phyloP scores from a whole-genome alignment of 371 early-diverging fungal genomes.

The Conidiobolus coronatus region DNA sequence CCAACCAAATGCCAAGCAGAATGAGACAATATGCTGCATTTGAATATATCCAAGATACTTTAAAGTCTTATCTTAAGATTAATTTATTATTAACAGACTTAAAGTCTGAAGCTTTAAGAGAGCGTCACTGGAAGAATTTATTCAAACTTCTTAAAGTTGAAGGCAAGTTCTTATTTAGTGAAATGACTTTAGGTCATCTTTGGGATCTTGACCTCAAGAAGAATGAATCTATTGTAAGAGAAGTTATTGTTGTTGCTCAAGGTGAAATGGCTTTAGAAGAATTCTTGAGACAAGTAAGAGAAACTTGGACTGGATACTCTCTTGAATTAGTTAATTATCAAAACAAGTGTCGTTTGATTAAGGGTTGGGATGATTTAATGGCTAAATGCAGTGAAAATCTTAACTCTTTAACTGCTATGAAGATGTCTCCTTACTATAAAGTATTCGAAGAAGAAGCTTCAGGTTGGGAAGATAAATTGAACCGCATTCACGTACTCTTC shows the following conservation, averaged over 20 bases:
- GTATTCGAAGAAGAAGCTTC: constrained; percentile 93
- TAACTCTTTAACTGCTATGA: constrained; percentile 89
- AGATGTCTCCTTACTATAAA: constrained; percentile 88
- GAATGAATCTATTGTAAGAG: constrained; percentile 61
- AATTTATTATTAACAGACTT: constrained; percentile 70
- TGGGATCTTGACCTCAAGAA: constrained; percentile 84
- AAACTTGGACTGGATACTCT: constrained; percentile 77
- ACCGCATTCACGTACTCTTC: constrained; percentile 81
- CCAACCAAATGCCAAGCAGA: constrained; percentile 80
- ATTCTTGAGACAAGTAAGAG: constrained; percentile 79
- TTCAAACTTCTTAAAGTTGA: constrained; percentile 63
- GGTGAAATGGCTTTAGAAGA: constrained; percentile 98
- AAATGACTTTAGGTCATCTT: constrained; percentile 82
- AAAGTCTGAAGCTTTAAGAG: constrained; percentile 86
- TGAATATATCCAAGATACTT: constrained; percentile 70
- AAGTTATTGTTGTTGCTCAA: constrained; percentile 77
- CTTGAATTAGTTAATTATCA: constrained; percentile 91
- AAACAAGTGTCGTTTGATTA: constrained; percentile 85
- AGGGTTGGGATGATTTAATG: constrained; percentile 95
- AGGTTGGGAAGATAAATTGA: constrained; percentile 90
- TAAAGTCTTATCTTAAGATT: constrained; percentile 55
- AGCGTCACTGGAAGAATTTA: constrained; percentile 90
- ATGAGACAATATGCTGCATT: constrained; percentile 96
- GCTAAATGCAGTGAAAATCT: constrained; percentile 87
- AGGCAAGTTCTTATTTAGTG: constrained; percentile 35